Base-by-base conservation (phyloP, 202 grass and related monocot species). In the Zoysia matrella region DNA sequence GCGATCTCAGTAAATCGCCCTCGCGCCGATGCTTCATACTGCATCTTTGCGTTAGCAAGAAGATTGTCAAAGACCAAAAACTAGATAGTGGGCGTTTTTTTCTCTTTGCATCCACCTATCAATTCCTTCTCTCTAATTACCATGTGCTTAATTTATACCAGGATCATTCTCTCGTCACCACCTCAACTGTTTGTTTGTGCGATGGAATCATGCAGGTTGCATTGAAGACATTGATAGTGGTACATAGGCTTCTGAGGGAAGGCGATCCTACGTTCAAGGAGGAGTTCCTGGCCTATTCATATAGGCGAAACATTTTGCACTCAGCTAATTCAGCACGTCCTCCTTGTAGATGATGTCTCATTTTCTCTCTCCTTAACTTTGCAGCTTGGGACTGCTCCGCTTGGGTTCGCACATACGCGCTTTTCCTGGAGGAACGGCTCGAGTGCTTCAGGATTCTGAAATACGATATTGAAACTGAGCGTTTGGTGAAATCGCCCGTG, bases 351-450 rank as follows among this genome's bases (percentile, higher is more conserved):
- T 30, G 22, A 30, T 30, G 22, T 1, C 36, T 47, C 56, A 43
- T 78, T 75, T 71, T 50, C 80, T 68, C 58, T 83, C 40, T 14
- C 8, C 12, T 74, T 83, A 22, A 69, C 71, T 77, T 73, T 65
- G 78, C 56, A 98, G 92, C 96, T 86, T 98, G 91, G 92, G 92
- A 98, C 90, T 98, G 96, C 81, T 95, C 96, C 3, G 89, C 90
- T 56, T 98, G 90, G 92, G 85, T 98, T 52, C 87, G 92, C 86
- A 86, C 92, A 40, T 98, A 98, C 67, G 90, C 90, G n/a, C 44
- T 85, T 15, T 98, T 93, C 85, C 72, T 95, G 45, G 96, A 98
- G 67, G 92, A 98, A 74, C 75, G 89, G 39, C 89, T 98, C 7
- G 87, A 93, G 54, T 95, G 96, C 74, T 93, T 93, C 69, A 94